phyloP scores from a whole-genome alignment of 139 green algal species.

The Choricystis sp. region DNA sequence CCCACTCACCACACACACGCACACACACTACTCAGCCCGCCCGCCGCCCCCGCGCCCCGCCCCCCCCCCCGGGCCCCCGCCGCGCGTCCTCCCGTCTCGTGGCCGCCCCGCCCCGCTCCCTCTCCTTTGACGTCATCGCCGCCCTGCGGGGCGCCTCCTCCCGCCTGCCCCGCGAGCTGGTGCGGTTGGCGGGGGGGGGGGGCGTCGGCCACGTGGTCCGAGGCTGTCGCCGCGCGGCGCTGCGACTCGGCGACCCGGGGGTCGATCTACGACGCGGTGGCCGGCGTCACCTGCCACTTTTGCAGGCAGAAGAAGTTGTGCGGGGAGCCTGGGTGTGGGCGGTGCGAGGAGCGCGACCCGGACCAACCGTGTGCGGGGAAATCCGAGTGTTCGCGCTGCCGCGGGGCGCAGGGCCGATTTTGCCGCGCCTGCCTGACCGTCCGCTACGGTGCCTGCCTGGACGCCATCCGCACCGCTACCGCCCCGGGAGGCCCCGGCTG shows the following conservation, averaged over 20 bases:
- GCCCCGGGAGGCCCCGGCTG: slow-evolving; percentile 17
- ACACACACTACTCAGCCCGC: too few relatives aligned
- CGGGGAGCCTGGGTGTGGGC: slow-evolving; percentile 35
- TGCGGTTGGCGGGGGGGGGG: not conserved
- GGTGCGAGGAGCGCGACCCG: slow-evolving; percentile 29
- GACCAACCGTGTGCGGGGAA: slow-evolving; percentile 37
- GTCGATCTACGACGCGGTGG: slow-evolving; percentile 27
- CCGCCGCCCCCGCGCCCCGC: too few relatives aligned
- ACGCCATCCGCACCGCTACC: slow-evolving; percentile 15
- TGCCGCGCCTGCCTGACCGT: slow-evolving; percentile 52
- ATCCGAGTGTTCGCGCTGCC: slow-evolving; percentile 40
- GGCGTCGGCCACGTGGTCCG: slow-evolving; percentile 5
- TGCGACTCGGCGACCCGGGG: slow-evolving; percentile 28
- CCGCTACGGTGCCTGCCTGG: slow-evolving; percentile 34
- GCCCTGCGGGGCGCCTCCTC: slow-evolving; percentile 17
- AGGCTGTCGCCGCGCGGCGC: slow-evolving; percentile 15
- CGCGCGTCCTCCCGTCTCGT: not conserved
- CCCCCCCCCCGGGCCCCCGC: too few relatives aligned
- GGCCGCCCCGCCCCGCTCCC: not conserved
- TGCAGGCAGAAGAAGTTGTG: slow-evolving; percentile 66
- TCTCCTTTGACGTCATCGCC: slow-evolving; percentile 1
- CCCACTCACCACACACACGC: too few relatives aligned
- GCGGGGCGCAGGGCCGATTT: slow-evolving; percentile 28
- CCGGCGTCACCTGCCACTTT: slow-evolving; percentile 53
- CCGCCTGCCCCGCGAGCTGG: not conserved